Percentiles rank a stretch among this genome's conserved stretches.
Conservation (phyloP, 176 grass and related monocot genomes). For the Juncus inflexus region DNA sequence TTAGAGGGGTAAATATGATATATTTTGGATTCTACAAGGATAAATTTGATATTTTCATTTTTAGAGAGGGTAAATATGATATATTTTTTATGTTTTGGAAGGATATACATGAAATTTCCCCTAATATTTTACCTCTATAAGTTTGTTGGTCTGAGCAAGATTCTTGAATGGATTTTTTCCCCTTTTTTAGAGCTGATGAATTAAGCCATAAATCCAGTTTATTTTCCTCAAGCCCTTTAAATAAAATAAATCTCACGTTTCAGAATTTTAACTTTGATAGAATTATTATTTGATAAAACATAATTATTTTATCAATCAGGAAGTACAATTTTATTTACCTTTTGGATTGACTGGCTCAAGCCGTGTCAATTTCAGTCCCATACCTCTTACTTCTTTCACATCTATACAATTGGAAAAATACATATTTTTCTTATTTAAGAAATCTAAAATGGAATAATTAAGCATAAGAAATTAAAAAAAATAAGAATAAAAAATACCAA, state of each 20-base stretch:
- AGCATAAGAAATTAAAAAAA: conserved; percentile 4
- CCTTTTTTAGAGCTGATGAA: conserved; percentile 45
- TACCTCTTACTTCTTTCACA: conserved; percentile 91
- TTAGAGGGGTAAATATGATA: too few relatives aligned
- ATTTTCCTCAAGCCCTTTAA: conserved; percentile 49
- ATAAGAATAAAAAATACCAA: conserved; percentile 47
- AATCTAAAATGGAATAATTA: conserved; percentile 11
- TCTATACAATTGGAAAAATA: conserved; percentile 36
- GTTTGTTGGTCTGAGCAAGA: conserved; percentile 22
- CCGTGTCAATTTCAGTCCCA: conserved; percentile 75
- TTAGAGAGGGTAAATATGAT: too few relatives aligned
- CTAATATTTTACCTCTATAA: conserved; percentile 26
- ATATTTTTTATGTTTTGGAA: too few relatives aligned
- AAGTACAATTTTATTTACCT: conserved; percentile 40
- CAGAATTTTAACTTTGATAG: not conserved
- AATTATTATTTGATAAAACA: too few relatives aligned
- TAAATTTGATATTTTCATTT: too few relatives aligned
- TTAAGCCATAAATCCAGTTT: conserved; percentile 65
- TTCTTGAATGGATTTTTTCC: conserved; percentile 32
- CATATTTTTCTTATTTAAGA: conserved; percentile 2
- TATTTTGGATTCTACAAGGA: too few relatives aligned
- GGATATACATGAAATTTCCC: too few relatives aligned
- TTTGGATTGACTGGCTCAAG: conserved; percentile 57
- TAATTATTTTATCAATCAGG: not conserved
- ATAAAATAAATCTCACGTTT: conserved; percentile 2